These are phyloP conservation scores for Tricholoma bakamatsutake DNA, from an alignment of 768 basidiomycete genomes.

Conservation along the genomic window DNA sequence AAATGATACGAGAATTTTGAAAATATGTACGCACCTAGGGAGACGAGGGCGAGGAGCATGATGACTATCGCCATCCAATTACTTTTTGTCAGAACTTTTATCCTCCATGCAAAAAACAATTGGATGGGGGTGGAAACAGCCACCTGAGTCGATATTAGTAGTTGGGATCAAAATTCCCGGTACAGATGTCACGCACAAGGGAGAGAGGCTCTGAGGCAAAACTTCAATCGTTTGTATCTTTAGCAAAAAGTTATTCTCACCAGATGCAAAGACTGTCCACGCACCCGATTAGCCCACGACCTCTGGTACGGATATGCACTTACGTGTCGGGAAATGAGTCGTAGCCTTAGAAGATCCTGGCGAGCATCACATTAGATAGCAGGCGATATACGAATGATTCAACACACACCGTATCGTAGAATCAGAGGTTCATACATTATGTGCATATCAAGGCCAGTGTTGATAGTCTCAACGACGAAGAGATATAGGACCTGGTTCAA, in stretches of 20 bases:
- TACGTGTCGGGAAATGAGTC: conserved; percentile 22
- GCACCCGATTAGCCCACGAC: not conserved
- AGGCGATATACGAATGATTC: not conserved
- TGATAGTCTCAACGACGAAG: conserved; percentile 29
- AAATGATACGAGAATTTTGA: not conserved
- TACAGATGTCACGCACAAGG: conserved; percentile 19
- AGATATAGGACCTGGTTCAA: conserved; percentile 24
- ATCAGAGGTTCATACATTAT: conserved; percentile 36
- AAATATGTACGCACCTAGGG: conserved; percentile 22
- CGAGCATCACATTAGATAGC: not conserved
- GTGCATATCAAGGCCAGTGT: conserved; percentile 29
- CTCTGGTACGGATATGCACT: conserved; percentile 1
- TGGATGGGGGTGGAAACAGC: conserved; percentile 35
- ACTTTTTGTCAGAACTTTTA: conserved; percentile 26
- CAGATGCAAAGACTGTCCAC: conserved; percentile 24
- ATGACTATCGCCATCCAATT: conserved; percentile 22
- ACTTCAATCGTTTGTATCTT: not conserved
- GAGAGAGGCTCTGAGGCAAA: conserved; percentile 24
- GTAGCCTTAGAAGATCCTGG: conserved; percentile 10
- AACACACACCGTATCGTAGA: conserved; percentile 27
- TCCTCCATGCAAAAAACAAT: conserved; percentile 36
- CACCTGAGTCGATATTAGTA: conserved; percentile 21
- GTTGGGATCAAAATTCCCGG: not conserved
- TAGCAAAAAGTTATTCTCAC: conserved; percentile 13
- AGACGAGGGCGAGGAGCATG: conserved; percentile 20